Evolutionary conservation across 2,329 filamentous ascomycete genomes (phyloP).

Genomic region (Cylindrodendrum hubeiense): DNA sequence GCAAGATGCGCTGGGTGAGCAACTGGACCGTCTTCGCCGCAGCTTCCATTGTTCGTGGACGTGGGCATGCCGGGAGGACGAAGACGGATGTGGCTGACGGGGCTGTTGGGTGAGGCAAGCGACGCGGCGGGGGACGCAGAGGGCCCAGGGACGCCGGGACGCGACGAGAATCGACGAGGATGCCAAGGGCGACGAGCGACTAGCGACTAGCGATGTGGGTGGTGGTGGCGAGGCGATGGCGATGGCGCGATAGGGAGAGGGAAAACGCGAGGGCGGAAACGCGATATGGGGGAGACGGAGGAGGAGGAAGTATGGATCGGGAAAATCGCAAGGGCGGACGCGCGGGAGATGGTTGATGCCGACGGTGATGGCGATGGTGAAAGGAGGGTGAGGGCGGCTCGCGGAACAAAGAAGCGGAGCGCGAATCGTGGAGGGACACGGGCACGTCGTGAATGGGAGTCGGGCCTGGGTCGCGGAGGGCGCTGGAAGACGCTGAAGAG

Average conservation of each 20-base stretch:
- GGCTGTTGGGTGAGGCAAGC: conserved; percentile 37
- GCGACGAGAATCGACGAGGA: conserved; percentile 29
- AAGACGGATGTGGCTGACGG: conserved; percentile 41
- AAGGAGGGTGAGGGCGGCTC: conserved; percentile 25
- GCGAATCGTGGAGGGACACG: conserved; percentile 10
- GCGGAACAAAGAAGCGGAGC: conserved; percentile 33
- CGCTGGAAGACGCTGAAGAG: conserved; percentile 16
- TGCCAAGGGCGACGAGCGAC: background rate
- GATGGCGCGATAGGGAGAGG: background rate
- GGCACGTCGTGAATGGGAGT: conserved; percentile 25
- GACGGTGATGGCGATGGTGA: conserved; percentile 10
- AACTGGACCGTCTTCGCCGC: conserved; percentile 68
- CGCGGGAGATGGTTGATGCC: conserved; percentile 23
- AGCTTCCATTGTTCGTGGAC: conserved; percentile 67
- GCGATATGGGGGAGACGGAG: conserved; percentile 5
- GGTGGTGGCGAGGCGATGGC: background rate
- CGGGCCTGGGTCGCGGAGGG: conserved; percentile 24
- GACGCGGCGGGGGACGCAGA: conserved; percentile 35
- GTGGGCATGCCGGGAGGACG: conserved; percentile 52
- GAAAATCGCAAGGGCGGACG: conserved; percentile 27
- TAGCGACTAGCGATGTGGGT: background rate
- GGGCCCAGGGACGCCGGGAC: conserved; percentile 33
- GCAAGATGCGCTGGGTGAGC: conserved; percentile 65
- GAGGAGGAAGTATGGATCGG: background rate
- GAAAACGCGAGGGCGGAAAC: conserved; percentile 15